These are phyloP conservation scores for Brassica hybrid DNA, from an alignment of 441 rosid species.

Conservation along the genomic window DNA sequence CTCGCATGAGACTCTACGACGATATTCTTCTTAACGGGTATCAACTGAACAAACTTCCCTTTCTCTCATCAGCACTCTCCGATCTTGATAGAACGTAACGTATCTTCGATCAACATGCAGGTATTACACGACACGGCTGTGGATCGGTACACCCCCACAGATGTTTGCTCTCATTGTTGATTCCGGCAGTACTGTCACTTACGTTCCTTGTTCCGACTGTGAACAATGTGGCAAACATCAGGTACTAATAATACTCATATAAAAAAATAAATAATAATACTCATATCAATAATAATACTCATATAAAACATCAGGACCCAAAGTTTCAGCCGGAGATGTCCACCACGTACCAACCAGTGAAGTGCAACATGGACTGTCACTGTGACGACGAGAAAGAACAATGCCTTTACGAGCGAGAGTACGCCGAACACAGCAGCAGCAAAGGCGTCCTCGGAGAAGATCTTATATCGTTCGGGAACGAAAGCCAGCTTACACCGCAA, in stretches of 20 bases:
- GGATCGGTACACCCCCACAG: conserved; percentile 98
- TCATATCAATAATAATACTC: no score
- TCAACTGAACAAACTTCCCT: not conserved
- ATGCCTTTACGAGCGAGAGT: conserved; percentile 88
- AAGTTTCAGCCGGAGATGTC: conserved; percentile 86
- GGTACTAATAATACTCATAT: conserved; percentile 45
- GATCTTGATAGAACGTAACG: not conserved
- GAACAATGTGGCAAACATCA: conserved; percentile 86
- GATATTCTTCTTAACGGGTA: conserved; percentile 91
- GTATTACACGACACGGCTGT: conserved; percentile 85
- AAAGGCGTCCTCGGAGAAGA: conserved; percentile 92
- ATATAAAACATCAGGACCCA: conserved; percentile 63
- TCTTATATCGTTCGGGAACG: conserved; percentile 82
- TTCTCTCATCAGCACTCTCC: not conserved
- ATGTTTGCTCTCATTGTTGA: conserved; percentile 93
- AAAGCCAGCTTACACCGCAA: conserved; percentile 74
- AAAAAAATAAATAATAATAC: no score
- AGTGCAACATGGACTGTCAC: conserved; percentile 76
- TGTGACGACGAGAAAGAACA: conserved; percentile 66
- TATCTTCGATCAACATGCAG: conserved; percentile 48
- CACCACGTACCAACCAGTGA: conserved; percentile 71
- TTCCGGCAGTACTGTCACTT: conserved; percentile 93
- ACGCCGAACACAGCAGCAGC: conserved; percentile 92
- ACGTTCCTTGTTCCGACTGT: conserved; percentile 88
- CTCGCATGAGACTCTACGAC: conserved; percentile 91